These are phyloP conservation scores for Globisporangium irregulare DNA, from an alignment of 352 stramenopile species.

Conservation along the genomic window DNA sequence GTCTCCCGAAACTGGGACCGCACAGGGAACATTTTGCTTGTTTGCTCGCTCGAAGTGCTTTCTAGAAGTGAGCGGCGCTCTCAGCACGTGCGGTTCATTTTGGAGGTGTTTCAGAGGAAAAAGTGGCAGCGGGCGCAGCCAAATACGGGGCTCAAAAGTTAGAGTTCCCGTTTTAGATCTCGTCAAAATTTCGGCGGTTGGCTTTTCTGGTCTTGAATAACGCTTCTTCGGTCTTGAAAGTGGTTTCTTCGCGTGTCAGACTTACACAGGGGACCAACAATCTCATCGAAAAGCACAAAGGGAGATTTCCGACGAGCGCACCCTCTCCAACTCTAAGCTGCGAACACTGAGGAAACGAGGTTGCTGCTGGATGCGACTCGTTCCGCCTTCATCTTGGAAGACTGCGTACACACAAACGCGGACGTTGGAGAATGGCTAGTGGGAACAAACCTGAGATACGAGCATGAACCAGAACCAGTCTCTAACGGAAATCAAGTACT, in stretches of 20 bases:
- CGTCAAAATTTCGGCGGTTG: background rate
- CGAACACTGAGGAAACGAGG: background rate
- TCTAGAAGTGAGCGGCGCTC: background rate
- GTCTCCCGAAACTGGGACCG: background rate
- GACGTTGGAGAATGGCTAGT: conserved; percentile 9
- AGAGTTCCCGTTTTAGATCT: background rate
- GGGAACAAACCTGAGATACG: background rate
- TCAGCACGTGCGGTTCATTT: background rate
- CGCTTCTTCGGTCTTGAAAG: background rate
- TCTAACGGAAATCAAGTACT: conserved; percentile 23
- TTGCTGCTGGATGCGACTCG: conserved; percentile 3
- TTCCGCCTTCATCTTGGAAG: background rate
- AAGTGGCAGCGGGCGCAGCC: background rate
- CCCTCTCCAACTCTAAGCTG: background rate
- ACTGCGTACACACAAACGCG: conserved; percentile 3
- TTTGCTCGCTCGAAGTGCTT: background rate
- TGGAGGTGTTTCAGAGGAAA: background rate
- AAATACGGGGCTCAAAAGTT: background rate
- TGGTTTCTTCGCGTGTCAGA: background rate
- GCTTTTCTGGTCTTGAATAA: background rate
- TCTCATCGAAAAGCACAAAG: background rate
- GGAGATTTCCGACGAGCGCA: conserved; percentile 6
- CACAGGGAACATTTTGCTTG: background rate
- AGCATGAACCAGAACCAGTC: conserved; percentile 14
- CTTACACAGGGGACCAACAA: background rate